Evolutionary conservation across 768 basidiomycete genomes (phyloP).

Genomic region (Brasilioporus rufonigricans): DNA sequence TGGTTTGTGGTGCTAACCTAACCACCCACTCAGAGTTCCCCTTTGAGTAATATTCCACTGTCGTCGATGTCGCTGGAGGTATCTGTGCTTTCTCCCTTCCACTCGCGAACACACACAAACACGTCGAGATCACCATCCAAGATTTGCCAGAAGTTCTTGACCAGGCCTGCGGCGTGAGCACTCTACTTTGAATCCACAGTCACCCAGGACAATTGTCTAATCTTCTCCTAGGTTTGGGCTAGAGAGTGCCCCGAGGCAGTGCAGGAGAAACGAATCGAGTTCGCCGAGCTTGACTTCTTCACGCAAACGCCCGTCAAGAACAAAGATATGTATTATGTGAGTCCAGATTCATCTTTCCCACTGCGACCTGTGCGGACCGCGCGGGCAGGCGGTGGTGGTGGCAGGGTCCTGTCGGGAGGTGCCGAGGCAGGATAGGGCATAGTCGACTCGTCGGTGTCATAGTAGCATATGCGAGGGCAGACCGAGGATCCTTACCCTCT

Average conservation of each 20-base stretch:
- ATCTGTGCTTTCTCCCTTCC: conserved; percentile 32
- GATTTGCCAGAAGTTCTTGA: conserved; percentile 28
- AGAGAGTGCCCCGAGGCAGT: conserved; percentile 19
- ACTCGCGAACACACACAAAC: conserved; percentile 26
- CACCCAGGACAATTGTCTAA: not conserved
- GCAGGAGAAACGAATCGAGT: conserved; percentile 25
- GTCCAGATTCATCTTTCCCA: conserved; percentile 9
- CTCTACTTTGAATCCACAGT: not conserved
- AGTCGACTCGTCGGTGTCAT: too few species aligned
- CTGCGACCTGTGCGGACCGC: too few species aligned
- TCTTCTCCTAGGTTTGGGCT: conserved; percentile 20
- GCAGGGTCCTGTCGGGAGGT: too few species aligned
- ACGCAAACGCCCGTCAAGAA: conserved; percentile 7
- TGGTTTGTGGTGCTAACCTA: not conserved
- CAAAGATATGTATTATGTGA: conserved; percentile 32
- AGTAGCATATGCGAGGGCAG: too few species aligned
- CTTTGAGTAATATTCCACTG: conserved; percentile 26
- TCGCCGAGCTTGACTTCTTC: conserved; percentile 32
- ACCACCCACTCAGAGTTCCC: conserved; percentile 26
- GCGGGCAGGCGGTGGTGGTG: too few species aligned
- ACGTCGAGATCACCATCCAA: conserved; percentile 34
- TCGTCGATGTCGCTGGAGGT: conserved; percentile 38
- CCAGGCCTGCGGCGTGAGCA: conserved; percentile 22
- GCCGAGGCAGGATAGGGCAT: too few species aligned
- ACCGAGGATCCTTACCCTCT: too few species aligned